Percentiles rank a stretch among this genome's conserved stretches.
These are phyloP conservation scores for Yamagishiella unicocca DNA, from an alignment of 139 green algal species.

Conservation along the genomic window DNA sequence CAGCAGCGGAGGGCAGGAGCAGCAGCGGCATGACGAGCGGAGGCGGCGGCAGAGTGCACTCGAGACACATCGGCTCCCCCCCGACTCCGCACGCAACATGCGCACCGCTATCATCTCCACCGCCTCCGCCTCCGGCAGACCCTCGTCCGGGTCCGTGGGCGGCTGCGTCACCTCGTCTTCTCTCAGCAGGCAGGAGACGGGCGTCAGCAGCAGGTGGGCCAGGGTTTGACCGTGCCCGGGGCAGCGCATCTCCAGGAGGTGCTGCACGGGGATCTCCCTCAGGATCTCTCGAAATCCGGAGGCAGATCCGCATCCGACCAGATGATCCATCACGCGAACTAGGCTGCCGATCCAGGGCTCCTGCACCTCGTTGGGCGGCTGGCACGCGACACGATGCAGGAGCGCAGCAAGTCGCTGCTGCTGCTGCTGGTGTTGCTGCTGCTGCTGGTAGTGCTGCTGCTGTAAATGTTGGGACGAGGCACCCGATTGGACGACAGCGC, in stretches of 20 bases:
- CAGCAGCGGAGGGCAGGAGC: not conserved
- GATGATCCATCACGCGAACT: not conserved
- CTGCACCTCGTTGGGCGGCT: not conserved
- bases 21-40: not conserved
- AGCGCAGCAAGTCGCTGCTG: not conserved
- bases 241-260: slow-evolving; percentile 9
- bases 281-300: not conserved
- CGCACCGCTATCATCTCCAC: slow-evolving; percentile 5
- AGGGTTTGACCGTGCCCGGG: not conserved
- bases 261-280: not conserved
- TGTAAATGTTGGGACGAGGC: not conserved
- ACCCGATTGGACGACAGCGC: too few species aligned
- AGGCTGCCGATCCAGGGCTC: not conserved
- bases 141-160: slow-evolving; percentile 18
- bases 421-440: not conserved
- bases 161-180: not conserved
- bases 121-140: not conserved
- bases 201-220: slow-evolving; percentile 31
- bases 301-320: not conserved
- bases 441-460: not conserved
- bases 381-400: not conserved
- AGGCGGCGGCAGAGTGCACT: not conserved
- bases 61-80: not conserved
- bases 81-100: not conserved
- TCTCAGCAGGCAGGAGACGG: not conserved